Evolutionary conservation across 352 stramenopile genomes (phyloP).

Genomic region (Phytophthora colocasiae): DNA sequence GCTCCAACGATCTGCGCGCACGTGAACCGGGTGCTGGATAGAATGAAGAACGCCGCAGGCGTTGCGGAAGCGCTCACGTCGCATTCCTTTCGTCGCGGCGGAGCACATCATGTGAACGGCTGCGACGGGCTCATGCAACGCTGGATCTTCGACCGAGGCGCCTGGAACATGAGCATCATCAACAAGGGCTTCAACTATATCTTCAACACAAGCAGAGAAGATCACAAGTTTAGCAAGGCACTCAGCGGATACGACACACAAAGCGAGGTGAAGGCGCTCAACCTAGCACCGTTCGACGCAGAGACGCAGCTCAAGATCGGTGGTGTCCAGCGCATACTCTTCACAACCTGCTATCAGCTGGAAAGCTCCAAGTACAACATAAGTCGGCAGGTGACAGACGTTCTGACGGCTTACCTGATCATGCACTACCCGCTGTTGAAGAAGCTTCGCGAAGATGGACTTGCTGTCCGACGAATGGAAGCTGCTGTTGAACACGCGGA

Average conservation of each 20-base stretch:
- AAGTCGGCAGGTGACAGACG: neutral
- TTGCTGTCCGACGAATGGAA: too few species aligned
- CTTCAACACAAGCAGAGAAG: conserved; percentile 22
- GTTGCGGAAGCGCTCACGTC: conserved; percentile 21
- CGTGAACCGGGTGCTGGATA: conserved; percentile 31
- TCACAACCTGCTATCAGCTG: neutral
- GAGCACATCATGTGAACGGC: conserved; percentile 17
- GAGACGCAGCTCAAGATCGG: too few species aligned
- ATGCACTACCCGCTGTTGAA: conserved; percentile 1
- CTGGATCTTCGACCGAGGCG: conserved; percentile 22
- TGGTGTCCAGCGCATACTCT: too few species aligned
- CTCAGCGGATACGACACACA: too few species aligned
- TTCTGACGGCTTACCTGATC: conserved; percentile 4
- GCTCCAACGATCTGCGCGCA: conserved; percentile 1
- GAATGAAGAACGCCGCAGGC: neutral
- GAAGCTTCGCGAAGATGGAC: neutral
- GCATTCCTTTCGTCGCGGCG: conserved; percentile 31
- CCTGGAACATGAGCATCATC: conserved; percentile 28
- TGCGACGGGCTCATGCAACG: neutral
- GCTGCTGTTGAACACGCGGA: too few species aligned
- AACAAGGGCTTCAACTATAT: conserved; percentile 31
- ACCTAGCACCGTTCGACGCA: too few species aligned
- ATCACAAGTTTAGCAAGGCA: conserved; percentile 19
- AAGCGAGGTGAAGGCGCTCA: too few species aligned
- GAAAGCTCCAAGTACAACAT: conserved; percentile 2